Evolutionary conservation across 306 rosid species (phyloP).

Genomic region (Vachellia pachyceras): DNA sequence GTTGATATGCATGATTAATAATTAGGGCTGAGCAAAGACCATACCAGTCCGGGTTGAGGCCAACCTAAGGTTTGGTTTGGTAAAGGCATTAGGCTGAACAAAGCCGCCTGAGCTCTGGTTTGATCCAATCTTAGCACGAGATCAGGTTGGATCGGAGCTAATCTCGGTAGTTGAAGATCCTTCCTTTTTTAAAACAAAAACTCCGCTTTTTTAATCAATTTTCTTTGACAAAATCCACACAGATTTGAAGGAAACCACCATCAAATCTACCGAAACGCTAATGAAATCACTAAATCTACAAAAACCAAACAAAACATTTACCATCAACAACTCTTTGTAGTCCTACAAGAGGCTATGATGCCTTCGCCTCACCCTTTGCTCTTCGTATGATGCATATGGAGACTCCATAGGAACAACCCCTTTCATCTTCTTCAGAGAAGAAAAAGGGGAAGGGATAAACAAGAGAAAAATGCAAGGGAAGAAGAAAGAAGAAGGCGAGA

Average conservation of each 20-base stretch:
- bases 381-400: slow-evolving; percentile 51
- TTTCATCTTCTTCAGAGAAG: slow-evolving; percentile 75
- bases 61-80: too few species aligned
- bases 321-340: slow-evolving; percentile 77
- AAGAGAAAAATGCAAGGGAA: slow-evolving; percentile 36
- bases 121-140: too few species aligned
- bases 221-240: slow-evolving; percentile 32
- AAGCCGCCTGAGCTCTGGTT: too few species aligned
- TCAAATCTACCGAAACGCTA: slow-evolving; percentile 58
- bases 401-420: slow-evolving; percentile 55
- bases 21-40: too few species aligned
- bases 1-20: background rate
- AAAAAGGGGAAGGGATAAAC: slow-evolving; percentile 34
- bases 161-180: too few species aligned
- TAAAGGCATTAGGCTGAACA: too few species aligned
- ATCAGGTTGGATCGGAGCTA: too few species aligned
- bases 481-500: slow-evolving; percentile 10
- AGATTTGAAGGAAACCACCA: slow-evolving; percentile 36
- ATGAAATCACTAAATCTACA: slow-evolving; percentile 16
- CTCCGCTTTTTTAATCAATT: too few species aligned
- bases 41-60: too few species aligned
- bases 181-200: too few species aligned
- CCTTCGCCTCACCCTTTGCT: slow-evolving; percentile 63
- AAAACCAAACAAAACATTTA: slow-evolving; percentile 38
- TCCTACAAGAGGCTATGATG: slow-evolving; percentile 91